These are phyloP conservation scores for Naganishia liquefaciens DNA, from an alignment of 1,284 basidiomycete genomes.

Conservation along the genomic window DNA sequence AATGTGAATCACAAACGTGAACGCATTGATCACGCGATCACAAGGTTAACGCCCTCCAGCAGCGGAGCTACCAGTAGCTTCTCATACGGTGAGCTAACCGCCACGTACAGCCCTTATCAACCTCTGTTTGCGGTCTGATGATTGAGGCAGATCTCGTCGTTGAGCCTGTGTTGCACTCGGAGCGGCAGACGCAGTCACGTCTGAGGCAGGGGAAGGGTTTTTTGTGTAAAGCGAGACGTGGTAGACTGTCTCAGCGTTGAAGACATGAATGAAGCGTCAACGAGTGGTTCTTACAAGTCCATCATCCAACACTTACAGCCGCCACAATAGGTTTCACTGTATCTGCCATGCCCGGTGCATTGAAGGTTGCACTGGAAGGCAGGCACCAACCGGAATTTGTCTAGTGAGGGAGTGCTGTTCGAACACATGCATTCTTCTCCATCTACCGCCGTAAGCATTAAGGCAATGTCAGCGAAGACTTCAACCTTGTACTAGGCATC, in stretches of 20 bases:
- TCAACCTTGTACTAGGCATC: neutral
- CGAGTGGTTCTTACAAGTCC: neutral
- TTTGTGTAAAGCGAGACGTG: neutral
- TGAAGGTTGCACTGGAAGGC: constrained; percentile 5
- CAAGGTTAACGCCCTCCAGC: too few relatives aligned
- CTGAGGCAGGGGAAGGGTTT: neutral
- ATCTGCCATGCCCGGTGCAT: constrained; percentile 8
- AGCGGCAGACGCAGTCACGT: too few relatives aligned
- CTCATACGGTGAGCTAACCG: too few relatives aligned
- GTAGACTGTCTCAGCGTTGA: neutral
- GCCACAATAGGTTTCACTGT: constrained; percentile 22
- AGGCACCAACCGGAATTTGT: constrained; percentile 9
- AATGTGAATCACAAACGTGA: too few relatives aligned
- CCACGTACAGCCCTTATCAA: too few relatives aligned
- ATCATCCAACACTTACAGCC: neutral
- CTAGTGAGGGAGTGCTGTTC: constrained; percentile 7
- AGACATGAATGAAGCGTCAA: neutral
- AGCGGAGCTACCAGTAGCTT: too few relatives aligned
- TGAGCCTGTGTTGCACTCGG: too few relatives aligned
- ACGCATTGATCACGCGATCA: too few relatives aligned
- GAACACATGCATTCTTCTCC: constrained; percentile 15
- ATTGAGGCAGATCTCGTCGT: too few relatives aligned
- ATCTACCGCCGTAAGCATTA: neutral
- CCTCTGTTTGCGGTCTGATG: too few relatives aligned
- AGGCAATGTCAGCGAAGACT: neutral